Conservation (phyloP, 2,329 filamentous ascomycete species). For the Nemania sp. region DNA sequence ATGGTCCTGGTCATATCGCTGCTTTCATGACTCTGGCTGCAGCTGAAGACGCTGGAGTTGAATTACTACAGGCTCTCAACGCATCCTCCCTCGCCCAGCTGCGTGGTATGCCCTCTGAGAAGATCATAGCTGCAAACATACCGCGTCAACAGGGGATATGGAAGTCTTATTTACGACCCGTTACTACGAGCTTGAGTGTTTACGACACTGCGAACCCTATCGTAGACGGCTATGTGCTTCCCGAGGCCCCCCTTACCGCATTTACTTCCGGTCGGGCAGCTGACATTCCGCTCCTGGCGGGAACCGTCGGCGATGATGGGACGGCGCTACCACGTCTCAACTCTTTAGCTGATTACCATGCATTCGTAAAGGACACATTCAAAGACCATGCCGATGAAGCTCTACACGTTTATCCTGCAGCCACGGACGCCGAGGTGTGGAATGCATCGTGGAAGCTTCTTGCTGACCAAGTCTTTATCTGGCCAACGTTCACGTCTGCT, state of each 20-base stretch:
- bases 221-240: conserved; percentile 31
- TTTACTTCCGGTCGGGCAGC: conserved; percentile 13
- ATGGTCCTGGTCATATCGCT: conserved; percentile 32
- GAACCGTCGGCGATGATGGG: conserved; percentile 21
- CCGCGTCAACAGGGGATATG: conserved; percentile 28
- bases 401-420: conserved; percentile 29
- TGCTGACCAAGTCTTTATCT: conserved; percentile 30
- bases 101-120: conserved; percentile 18
- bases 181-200: conserved; percentile 34
- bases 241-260: conserved; percentile 22
- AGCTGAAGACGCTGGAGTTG: conserved; percentile 30
- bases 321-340: conserved; percentile 29
- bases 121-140: conserved; percentile 23
- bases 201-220: conserved; percentile 33
- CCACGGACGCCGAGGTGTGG: conserved; percentile 24
- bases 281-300: conserved; percentile 29
- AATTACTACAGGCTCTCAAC: conserved; percentile 20
- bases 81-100: conserved; percentile 29
- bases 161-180: conserved; percentile 31
- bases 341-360: conserved; percentile 11
- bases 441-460: conserved; percentile 27
- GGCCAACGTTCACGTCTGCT: conserved; percentile 34
- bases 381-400: conserved; percentile 20
- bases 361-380: conserved; percentile 24
- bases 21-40: conserved; percentile 30